Evolutionary conservation across 106 monocot species (phyloP), one percentile per base, ranked within the genome.

Genomic region (Dendrobium nobile): DNA sequence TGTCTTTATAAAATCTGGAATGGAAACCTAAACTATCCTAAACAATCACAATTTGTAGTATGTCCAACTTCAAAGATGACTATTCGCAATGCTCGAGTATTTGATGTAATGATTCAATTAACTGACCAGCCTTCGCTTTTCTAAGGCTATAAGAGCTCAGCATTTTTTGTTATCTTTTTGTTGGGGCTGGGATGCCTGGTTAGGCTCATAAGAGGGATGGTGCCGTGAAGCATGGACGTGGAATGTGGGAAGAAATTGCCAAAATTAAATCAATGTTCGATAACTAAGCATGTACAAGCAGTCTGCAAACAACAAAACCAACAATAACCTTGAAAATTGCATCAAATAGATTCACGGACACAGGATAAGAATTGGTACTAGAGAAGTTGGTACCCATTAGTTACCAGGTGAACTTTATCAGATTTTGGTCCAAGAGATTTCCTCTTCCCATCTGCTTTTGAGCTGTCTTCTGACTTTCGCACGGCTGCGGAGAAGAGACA

Each of bases 341-440:
- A 47, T 26, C 76, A 76, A 48, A 76, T 26, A 47, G 3, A 76
- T 18, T 16, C 20, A 76, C 13, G 74, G 48, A 48, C 11, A 47
- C 24, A 48, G 42, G 3, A 47, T 26, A 22, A 76, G 76, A 76
- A 76, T 47, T 26, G 48, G 48, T 20, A 74, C 43, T 6, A 37
- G 74, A 47, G 26, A 76, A 76, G 2, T 10, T 27, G 27, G 64
- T 42, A 70, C 10, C 70, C 31, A 56, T 75, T 47, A 76, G 11
- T 92, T 93, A 99, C 98, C 88, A 99, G 82, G 75, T 95, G 95
- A 82, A 99, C 99, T 95, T 88, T 95, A 16, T 99, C 95, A 7
- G 95, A 79, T 79, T 99, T 99, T 75, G 93, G 84, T 48, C 99
- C 95, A 87, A 93, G 84, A 73, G 99, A 99, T 81, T 95, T 99